phyloP scores from a whole-genome alignment of 495 filamentous ascomycete species.

The Tuber borchii region DNA sequence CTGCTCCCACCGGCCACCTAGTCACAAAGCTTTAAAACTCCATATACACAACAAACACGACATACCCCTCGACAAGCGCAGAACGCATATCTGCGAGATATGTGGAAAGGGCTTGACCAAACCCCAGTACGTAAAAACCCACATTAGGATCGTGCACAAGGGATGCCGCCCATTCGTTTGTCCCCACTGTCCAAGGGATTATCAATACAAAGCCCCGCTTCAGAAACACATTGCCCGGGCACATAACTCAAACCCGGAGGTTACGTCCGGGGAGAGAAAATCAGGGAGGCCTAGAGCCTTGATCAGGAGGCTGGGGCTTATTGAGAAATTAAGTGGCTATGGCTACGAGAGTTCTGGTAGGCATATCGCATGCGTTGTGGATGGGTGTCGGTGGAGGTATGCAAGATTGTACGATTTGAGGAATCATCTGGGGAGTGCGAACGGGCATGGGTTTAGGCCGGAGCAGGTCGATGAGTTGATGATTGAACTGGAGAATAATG shows the following conservation, averaged over 20 bases:
- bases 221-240: slow-evolving; percentile 21
- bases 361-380: slow-evolving; percentile 35
- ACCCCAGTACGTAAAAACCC: slow-evolving; percentile 68
- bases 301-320: slow-evolving; percentile 16
- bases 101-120: slow-evolving; percentile 62
- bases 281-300: slow-evolving; percentile 3
- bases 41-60: slow-evolving; percentile 67
- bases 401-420: slow-evolving; percentile 33
- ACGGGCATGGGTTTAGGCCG: slow-evolving; percentile 29
- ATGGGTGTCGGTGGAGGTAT: slow-evolving; percentile 36
- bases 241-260: not conserved
- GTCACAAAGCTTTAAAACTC: slow-evolving; percentile 50
- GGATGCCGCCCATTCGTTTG: slow-evolving; percentile 44
- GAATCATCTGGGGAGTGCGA: slow-evolving; percentile 27
- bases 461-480: slow-evolving; percentile 34
- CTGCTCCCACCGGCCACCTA: slow-evolving; percentile 46
- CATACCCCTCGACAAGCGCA: slow-evolving; percentile 55
- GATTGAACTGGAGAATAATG: slow-evolving; percentile 3
- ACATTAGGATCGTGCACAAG: slow-evolving; percentile 68
- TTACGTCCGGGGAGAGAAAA: not conserved
- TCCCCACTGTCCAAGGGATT: slow-evolving; percentile 29
- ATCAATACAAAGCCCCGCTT: slow-evolving; percentile 34
- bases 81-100: slow-evolving; percentile 57
- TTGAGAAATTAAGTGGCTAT: slow-evolving; percentile 33
- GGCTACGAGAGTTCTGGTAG: slow-evolving; percentile 39